A percentile compares a stretch with the other conserved stretches of the same genome.
phyloP scores from a whole-genome alignment of 768 basidiomycete species.

The Podaxis sp. region DNA sequence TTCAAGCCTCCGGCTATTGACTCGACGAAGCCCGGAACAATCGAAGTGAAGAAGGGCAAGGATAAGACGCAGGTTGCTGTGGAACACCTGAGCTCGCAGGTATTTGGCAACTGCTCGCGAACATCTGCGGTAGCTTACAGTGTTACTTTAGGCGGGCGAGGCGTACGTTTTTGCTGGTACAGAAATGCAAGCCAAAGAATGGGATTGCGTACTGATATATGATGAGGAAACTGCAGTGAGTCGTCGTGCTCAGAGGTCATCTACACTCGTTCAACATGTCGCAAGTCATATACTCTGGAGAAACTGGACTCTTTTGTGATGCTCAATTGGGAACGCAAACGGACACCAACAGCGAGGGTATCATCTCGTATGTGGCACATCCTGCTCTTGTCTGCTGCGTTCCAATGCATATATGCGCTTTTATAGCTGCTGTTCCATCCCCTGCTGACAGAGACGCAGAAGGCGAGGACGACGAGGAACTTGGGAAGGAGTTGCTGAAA shows the following conservation, averaged over 20 bases:
- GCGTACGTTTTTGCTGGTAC: constrained; percentile 55
- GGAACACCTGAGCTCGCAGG: constrained; percentile 68
- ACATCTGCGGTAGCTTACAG: not conserved
- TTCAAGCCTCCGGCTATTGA: constrained; percentile 78
- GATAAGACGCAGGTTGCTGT: constrained; percentile 55
- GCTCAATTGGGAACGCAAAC: constrained; percentile 54
- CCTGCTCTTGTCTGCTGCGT: constrained; percentile 5
- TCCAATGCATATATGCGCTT: constrained; percentile 12
- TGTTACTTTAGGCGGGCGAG: constrained; percentile 43
- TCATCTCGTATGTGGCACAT: constrained; percentile 32
- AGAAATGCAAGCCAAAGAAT: constrained; percentile 62
- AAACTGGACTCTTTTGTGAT: constrained; percentile 67
- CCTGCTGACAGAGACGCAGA: constrained; percentile 31
- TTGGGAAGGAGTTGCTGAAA: constrained; percentile 38
- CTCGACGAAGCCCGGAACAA: constrained; percentile 58
- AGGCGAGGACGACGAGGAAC: constrained; percentile 38
- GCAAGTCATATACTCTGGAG: constrained; percentile 71
- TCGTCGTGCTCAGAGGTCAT: not conserved
- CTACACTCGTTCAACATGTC: constrained; percentile 15
- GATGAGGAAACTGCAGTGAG: constrained; percentile 70
- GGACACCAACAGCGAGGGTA: constrained; percentile 24
- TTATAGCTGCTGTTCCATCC: constrained; percentile 23
- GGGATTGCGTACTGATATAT: constrained; percentile 78
- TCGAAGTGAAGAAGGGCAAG: constrained; percentile 57
- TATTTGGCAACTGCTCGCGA: constrained; percentile 23